phyloP scores from a whole-genome alignment of 176 grass and related monocot species.

The Themeda triandra region DNA sequence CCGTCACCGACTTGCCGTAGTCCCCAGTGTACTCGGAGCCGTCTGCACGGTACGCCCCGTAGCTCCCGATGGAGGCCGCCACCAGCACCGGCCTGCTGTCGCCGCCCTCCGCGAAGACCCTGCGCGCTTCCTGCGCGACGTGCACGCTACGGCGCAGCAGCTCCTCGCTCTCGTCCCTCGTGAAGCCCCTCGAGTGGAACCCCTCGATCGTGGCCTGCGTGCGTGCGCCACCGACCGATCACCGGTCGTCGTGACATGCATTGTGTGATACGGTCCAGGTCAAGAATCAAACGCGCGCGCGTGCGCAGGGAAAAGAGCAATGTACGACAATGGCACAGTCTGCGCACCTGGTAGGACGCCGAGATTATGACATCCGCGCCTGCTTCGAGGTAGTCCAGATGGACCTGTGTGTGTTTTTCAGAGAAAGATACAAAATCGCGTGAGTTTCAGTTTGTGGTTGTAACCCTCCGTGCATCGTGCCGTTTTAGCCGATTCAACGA shows the following conservation, averaged over 20 bases:
- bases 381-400: conserved; percentile 29
- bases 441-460: background rate
- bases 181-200: conserved; percentile 17
- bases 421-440: background rate
- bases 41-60: conserved; percentile 25
- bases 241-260: background rate
- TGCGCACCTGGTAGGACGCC: conserved; percentile 13
- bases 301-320: no score
- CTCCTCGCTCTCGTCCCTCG: conserved; percentile 24
- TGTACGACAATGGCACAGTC: background rate
- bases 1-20: conserved; percentile 21
- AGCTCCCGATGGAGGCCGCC: conserved; percentile 39
- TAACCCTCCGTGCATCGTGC: background rate
- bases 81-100: background rate
- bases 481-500: background rate
- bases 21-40: conserved; percentile 45
- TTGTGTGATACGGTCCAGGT: background rate
- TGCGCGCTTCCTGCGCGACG: conserved; percentile 38
- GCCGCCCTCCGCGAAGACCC: conserved; percentile 7
- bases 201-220: conserved; percentile 35
- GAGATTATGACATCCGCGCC: conserved; percentile 37
- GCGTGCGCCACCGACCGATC: background rate
- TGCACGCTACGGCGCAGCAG: conserved; percentile 32
- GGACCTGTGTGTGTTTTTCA: background rate
- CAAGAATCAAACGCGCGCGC: background rate